Base-by-base conservation (phyloP, 2,329 filamentous ascomycete genomes). In the Stachybotrys echinatus region DNA sequence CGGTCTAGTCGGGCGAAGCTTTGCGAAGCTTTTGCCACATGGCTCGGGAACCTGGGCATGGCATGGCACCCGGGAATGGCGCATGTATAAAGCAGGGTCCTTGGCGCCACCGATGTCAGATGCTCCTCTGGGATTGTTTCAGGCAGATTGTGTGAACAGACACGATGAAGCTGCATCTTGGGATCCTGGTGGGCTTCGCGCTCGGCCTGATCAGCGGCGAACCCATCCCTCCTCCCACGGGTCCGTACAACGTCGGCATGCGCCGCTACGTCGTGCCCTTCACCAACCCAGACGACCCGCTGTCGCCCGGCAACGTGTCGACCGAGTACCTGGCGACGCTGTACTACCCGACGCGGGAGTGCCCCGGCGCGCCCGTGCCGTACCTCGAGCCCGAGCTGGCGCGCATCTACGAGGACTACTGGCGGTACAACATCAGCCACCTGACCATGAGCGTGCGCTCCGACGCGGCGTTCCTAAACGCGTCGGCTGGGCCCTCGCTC, bases 361-460 rank as follows among this genome's bases (percentile, higher is more conserved):
- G 23, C 19, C 42, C 42, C 17, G 27, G 27, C 6, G 12, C 42
- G 6, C 49, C 52, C 2, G 45, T 42, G 20, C 42, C 42, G 1
- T 55, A 55, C 10, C 27, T 55, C n/a, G 47, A 55, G 39, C 27
- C 54, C 7, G 54, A 55, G 39, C 43, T 54, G 34, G 48, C 27
- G 6, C 8, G 54, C 20, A 12, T 50, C 17, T 55, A 52, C 42
- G 42, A 34, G 2, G 31, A 34, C 12, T 18, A 14, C n/a, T 46
- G 21, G 12, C 43, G 8, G 4, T 55, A 37, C 43, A 55, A 55
- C 12, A 49, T 52, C n/a, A 50, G 50, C 27, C 52, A 54, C 17
- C 22, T 55, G 18, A 55, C 54, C 12, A 45, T 52, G 1, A 54
- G 38, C 12, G 10, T 52, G 12, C 45, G 50, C 5, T 49, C 27